Evolutionary conservation across 345 rosid species (phyloP).

Genomic region (Bruguiera gymnorhiza): DNA sequence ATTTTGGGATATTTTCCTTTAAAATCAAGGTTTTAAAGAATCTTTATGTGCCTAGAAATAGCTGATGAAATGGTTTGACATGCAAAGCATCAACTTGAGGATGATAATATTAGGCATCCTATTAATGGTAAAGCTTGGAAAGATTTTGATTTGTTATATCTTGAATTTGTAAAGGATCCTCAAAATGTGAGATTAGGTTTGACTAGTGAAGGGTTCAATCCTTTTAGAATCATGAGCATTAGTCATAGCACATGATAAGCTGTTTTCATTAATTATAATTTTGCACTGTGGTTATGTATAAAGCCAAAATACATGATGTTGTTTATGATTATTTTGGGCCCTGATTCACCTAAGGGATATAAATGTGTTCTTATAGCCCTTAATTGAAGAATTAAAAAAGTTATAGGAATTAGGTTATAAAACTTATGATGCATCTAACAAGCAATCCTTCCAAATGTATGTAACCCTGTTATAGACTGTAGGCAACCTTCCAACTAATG

Average conservation of each 20-base stretch:
- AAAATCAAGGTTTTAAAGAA: neutral
- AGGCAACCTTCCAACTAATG: neutral
- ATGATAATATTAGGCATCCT: constrained; percentile 1
- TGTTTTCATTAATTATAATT: neutral
- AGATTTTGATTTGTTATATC: neutral
- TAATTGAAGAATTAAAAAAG: neutral
- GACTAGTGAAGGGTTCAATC: neutral
- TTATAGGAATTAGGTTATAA: neutral
- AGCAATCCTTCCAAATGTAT: neutral
- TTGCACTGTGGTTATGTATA: neutral
- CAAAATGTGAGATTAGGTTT: neutral
- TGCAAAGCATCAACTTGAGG: neutral
- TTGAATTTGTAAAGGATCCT: neutral
- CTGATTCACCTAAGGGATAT: neutral
- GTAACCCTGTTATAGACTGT: neutral
- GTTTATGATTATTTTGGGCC: neutral
- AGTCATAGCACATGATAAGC: neutral
- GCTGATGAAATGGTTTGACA: neutral
- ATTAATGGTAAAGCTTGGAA: neutral
- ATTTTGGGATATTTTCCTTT: neutral
- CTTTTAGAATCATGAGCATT: neutral
- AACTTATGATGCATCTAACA: neutral
- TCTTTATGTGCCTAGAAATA: neutral
- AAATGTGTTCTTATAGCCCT: neutral
- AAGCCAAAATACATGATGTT: neutral